Evolutionary conservation across 257 asterid genomes (phyloP).

Genomic region (Cordia subcordata): DNA sequence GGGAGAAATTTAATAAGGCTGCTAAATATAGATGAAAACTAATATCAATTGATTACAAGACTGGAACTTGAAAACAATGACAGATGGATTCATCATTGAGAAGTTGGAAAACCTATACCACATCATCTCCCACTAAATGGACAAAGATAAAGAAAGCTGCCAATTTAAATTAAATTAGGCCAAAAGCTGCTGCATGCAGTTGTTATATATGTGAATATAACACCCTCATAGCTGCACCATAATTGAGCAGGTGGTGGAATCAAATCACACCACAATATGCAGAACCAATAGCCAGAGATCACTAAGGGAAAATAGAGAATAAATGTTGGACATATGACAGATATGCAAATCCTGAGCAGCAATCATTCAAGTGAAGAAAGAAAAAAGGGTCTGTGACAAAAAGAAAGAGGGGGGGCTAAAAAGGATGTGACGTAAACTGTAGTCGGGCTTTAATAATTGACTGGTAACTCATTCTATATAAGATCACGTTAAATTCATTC

Average conservation of each 20-base stretch:
- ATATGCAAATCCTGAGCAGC: slow-evolving; percentile 33
- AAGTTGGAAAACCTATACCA: slow-evolving; percentile 40
- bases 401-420: slow-evolving; percentile 12
- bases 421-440: slow-evolving; percentile 33
- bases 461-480: too few species aligned
- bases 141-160: slow-evolving; percentile 39
- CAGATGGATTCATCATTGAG: slow-evolving; percentile 37
- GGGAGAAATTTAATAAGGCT: background rate
- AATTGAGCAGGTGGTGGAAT: slow-evolving; percentile 33
- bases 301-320: slow-evolving; percentile 22
- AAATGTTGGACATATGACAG: slow-evolving; percentile 40
- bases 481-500: too few species aligned
- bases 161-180: slow-evolving; percentile 22
- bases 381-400: slow-evolving; percentile 7
- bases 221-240: slow-evolving; percentile 16
- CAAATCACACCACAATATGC: slow-evolving; percentile 28
- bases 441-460: slow-evolving; percentile 16
- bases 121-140: slow-evolving; percentile 33
- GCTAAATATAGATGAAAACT: too few species aligned
- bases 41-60: slow-evolving; percentile 10
- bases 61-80: slow-evolving; percentile 30
- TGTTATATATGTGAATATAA: slow-evolving; percentile 7
- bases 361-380: slow-evolving; percentile 48
- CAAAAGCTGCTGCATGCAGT: slow-evolving; percentile 46
- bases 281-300: slow-evolving; percentile 4